Evolutionary conservation across 1,139 yeast genomes (phyloP).

Genomic region (Geotrichum citri-aurantii): DNA sequence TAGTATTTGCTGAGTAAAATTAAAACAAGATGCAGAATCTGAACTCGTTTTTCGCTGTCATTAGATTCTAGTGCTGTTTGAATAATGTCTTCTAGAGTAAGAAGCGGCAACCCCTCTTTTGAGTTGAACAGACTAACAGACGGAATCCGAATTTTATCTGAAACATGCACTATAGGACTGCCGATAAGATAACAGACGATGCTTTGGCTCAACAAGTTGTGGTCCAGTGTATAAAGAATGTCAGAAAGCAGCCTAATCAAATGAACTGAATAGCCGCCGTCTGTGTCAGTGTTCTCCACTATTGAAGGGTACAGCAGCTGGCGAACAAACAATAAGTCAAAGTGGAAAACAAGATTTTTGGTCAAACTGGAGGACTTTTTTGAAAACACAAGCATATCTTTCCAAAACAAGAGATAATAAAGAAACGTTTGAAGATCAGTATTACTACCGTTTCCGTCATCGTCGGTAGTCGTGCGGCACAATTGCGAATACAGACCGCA

Average conservation of each 20-base stretch:
- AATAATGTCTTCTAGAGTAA: slow-evolving; percentile 25
- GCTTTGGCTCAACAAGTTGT: slow-evolving; percentile 26
- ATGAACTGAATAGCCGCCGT: slow-evolving; percentile 21
- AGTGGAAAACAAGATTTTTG: slow-evolving; percentile 26
- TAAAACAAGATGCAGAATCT: slow-evolving; percentile 26
- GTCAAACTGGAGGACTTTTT: slow-evolving; percentile 20
- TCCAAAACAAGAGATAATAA: slow-evolving; percentile 32
- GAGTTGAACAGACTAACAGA: slow-evolving; percentile 13
- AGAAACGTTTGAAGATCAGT: slow-evolving; percentile 24
- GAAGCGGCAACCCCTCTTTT: slow-evolving; percentile 19
- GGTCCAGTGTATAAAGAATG: slow-evolving; percentile 28
- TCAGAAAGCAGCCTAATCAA: slow-evolving; percentile 13
- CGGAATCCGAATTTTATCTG: slow-evolving; percentile 4
- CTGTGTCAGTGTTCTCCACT: slow-evolving; percentile 24
- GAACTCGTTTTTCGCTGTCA: slow-evolving; percentile 20
- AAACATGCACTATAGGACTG: slow-evolving; percentile 4
- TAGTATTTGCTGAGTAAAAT: slow-evolving; percentile 27
- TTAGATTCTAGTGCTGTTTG: slow-evolving; percentile 22
- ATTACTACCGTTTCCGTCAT: background rate
- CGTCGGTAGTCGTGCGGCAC: slow-evolving; percentile 2
- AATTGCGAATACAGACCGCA: slow-evolving; percentile 33
- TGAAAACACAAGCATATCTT: slow-evolving; percentile 28
- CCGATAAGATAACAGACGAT: slow-evolving; percentile 27
- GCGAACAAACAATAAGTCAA: slow-evolving; percentile 29
- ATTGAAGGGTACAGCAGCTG: slow-evolving; percentile 32